Percentiles rank a stretch among this genome's conserved stretches.
These are phyloP conservation scores for Lecanicillium sp. DNA, from an alignment of 2,329 filamentous ascomycete genomes.

Conservation along the genomic window DNA sequence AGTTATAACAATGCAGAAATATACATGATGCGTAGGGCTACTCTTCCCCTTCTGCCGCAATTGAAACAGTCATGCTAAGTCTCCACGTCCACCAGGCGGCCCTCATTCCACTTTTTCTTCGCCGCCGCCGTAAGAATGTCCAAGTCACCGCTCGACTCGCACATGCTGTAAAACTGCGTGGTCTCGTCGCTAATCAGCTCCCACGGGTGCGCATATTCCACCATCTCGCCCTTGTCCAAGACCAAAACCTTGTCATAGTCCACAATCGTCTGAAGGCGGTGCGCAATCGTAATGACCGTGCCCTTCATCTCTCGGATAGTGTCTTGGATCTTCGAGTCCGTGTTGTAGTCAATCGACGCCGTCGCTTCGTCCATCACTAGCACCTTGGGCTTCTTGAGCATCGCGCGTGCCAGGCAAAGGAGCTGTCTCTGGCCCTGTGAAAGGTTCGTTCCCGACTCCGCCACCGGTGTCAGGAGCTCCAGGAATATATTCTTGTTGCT, in stretches of 20 bases:
- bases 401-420: conserved; percentile 82
- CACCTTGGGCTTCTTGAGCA: conserved; percentile 85
- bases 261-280: conserved; percentile 90
- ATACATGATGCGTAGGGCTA: too few species aligned
- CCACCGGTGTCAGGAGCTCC: conserved; percentile 73
- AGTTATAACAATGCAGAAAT: too few species aligned
- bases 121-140: conserved; percentile 42
- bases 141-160: conserved; percentile 54
- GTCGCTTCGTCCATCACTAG: conserved; percentile 99
- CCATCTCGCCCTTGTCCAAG: conserved; percentile 76
- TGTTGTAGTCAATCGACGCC: conserved; percentile 93
- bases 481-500: conserved; percentile 95
- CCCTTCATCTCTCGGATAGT: conserved; percentile 89
- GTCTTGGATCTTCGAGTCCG: conserved; percentile 91
- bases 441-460: conserved; percentile 87
- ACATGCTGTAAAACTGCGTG: conserved; percentile 57
- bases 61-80: too few species aligned
- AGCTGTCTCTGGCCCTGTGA: conserved; percentile 95
- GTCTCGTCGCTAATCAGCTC: conserved; percentile 65
- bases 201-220: conserved; percentile 88
- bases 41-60: too few species aligned
- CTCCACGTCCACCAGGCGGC: conserved; percentile 26
- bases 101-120: conserved; percentile 43
- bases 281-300: conserved; percentile 94
- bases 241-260: conserved; percentile 98